A percentile compares a stretch with the other conserved stretches of the same genome.
Evolutionary conservation across 2,329 filamentous ascomycete genomes (phyloP).

Genomic region (Xylariomycetidae sp.): DNA sequence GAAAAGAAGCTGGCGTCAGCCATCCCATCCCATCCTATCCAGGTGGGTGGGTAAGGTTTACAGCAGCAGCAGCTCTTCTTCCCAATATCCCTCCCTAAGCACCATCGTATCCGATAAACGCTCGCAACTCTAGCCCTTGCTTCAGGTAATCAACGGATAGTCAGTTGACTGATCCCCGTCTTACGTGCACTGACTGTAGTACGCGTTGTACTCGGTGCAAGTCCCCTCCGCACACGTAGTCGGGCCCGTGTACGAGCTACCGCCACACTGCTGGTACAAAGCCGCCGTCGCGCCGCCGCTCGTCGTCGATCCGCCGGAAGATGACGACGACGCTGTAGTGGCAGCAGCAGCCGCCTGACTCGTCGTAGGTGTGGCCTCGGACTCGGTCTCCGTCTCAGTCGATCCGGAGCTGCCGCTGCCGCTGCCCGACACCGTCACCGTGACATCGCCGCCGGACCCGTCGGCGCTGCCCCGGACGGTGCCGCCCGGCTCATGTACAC

Average conservation of each 20-base stretch:
- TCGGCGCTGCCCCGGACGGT: slow-evolving; percentile 6
- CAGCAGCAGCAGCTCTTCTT: no score
- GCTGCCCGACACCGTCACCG: background rate
- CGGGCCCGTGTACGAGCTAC: background rate
- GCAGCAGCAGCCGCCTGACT: no score
- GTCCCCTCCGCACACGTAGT: slow-evolving; percentile 1
- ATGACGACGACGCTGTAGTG: background rate
- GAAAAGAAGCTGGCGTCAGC: no score
- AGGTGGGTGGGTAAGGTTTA: no score
- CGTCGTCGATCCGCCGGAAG: background rate
- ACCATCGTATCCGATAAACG: no score
- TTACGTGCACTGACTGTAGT: slow-evolving; percentile 1
- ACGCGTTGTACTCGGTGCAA: background rate
- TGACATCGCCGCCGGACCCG: slow-evolving; percentile 6
- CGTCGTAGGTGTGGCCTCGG: no score
- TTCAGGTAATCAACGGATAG: no score
- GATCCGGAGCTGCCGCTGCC: background rate
- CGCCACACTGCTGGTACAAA: background rate
- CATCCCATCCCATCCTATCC: no score
- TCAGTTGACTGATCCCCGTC: no score
- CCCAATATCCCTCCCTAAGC: no score
- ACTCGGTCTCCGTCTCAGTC: no score
- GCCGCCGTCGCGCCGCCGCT: background rate
- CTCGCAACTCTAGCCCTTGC: no score
- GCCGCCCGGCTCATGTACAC: slow-evolving; percentile 9